A percentile compares a stretch with the other conserved stretches of the same genome.
phyloP scores from a whole-genome alignment of 2,329 filamentous ascomycete species.

The Trichoderma cornu-damae region DNA sequence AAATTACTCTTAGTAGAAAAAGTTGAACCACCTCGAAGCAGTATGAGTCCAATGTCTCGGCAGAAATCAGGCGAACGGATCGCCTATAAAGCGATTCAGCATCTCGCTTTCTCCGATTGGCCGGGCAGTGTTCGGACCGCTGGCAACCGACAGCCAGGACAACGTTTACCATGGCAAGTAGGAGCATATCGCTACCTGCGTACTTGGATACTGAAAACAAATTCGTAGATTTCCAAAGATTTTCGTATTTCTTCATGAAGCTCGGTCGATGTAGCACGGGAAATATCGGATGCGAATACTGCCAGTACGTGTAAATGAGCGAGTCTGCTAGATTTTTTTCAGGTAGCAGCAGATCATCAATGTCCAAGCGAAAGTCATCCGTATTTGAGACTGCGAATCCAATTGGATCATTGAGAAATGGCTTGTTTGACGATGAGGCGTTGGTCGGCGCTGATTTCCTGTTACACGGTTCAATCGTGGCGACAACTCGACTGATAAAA shows the following conservation, averaged over 20 bases:
- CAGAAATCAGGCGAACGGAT: slow-evolving; percentile 6
- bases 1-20: not conserved
- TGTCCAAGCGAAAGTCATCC: not conserved
- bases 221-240: not conserved
- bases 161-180: slow-evolving; percentile 3
- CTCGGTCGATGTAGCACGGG: not conserved
- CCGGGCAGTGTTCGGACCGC: slow-evolving; percentile 7
- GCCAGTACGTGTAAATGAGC: not conserved
- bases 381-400: slow-evolving; percentile 5
- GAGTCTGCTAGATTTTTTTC: slow-evolving; percentile 9
- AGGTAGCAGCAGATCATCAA: not conserved
- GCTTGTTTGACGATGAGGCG: not conserved
- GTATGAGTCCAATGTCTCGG: slow-evolving; percentile 6
- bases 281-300: not conserved
- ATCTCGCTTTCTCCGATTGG: slow-evolving; percentile 2
- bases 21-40: not conserved
- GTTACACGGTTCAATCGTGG: slow-evolving; percentile 3
- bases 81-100: slow-evolving; percentile 8
- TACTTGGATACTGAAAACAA: not conserved
- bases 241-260: slow-evolving; percentile 1
- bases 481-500: slow-evolving; percentile 6
- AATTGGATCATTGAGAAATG: slow-evolving; percentile 9
- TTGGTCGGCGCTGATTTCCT: not conserved
- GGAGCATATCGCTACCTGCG: not conserved
- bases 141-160: slow-evolving; percentile 2